A percentile compares a stretch with the other conserved stretches of the same genome.
phyloP scores from a whole-genome alignment of 495 filamentous ascomycete species.

The Penicillium arizonense region DNA sequence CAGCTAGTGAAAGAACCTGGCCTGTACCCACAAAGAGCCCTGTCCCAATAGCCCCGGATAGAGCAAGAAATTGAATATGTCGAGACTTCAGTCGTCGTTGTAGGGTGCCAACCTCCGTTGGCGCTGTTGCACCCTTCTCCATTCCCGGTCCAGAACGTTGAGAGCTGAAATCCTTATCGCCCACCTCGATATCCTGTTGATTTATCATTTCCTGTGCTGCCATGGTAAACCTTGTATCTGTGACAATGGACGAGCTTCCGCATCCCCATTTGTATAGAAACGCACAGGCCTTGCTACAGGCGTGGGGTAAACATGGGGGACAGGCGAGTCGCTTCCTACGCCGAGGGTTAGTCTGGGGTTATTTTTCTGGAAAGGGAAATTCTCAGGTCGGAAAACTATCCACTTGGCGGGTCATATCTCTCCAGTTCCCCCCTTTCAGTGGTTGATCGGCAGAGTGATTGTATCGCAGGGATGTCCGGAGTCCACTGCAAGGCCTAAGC shows the following conservation, averaged over 20 bases:
- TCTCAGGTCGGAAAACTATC: background rate
- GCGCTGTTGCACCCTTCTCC: background rate
- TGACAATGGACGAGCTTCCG: background rate
- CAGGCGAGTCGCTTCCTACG: background rate
- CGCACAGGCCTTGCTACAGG: background rate
- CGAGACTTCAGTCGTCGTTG: conserved; percentile 59
- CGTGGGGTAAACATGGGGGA: conserved; percentile 3
- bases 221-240: background rate
- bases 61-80: conserved; percentile 63
- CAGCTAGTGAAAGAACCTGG: conserved; percentile 56
- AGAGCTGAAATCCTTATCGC: background rate
- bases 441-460: conserved; percentile 1
- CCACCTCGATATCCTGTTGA: background rate
- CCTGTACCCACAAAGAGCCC: conserved; percentile 71
- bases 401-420: background rate
- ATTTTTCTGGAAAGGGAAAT: background rate
- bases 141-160: background rate
- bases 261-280: background rate
- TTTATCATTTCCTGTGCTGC: background rate
- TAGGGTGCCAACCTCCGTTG: conserved; percentile 13
- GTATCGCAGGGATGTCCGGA: conserved; percentile 7
- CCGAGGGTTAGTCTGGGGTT: background rate
- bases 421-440: background rate
- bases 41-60: conserved; percentile 58
- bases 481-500: conserved; percentile 7